These are phyloP conservation scores for Plasmodium knowlesi DNA, from an alignment of 169 alveolate genomes.

Conservation along the genomic window DNA sequence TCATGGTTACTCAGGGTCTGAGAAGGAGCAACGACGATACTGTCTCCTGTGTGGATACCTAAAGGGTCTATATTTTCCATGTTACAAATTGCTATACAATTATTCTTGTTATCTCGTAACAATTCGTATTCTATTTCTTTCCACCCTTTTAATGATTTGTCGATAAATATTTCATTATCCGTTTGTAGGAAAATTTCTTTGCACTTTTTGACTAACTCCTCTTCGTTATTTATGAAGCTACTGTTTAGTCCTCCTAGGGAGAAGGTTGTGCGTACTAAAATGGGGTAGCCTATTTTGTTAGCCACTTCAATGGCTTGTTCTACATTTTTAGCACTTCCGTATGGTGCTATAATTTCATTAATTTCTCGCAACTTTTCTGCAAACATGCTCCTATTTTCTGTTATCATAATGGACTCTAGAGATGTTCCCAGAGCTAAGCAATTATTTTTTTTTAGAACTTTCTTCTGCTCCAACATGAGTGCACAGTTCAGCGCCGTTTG, in stretches of 20 bases:
- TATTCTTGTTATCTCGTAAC: slow-evolving; percentile 89
- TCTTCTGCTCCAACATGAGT: slow-evolving; percentile 83
- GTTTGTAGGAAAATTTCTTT: slow-evolving; percentile 82
- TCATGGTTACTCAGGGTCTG: slow-evolving; percentile 90
- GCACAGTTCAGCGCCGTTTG: slow-evolving; percentile 93
- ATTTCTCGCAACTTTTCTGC: slow-evolving; percentile 86
- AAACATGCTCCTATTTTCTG: slow-evolving; percentile 90
- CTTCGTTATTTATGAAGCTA: slow-evolving; percentile 88
- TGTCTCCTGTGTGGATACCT: slow-evolving; percentile 94
- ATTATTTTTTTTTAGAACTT: slow-evolving; percentile 83
- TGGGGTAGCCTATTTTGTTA: slow-evolving; percentile 89
- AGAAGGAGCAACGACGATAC: slow-evolving; percentile 93
- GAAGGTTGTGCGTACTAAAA: slow-evolving; percentile 90
- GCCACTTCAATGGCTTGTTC: slow-evolving; percentile 86
- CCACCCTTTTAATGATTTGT: slow-evolving; percentile 91
- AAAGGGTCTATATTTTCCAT: slow-evolving; percentile 93
- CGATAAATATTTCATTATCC: slow-evolving; percentile 86
- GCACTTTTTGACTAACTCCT: slow-evolving; percentile 80
- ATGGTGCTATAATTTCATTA: slow-evolving; percentile 89
- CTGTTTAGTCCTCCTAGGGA: slow-evolving; percentile 89
- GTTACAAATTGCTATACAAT: slow-evolving; percentile 91
- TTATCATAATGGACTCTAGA: slow-evolving; percentile 86
- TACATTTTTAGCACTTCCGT: slow-evolving; percentile 81
- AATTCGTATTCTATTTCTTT: slow-evolving; percentile 92
- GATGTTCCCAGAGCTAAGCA: slow-evolving; percentile 83